Base-by-base conservation (phyloP, 495 filamentous ascomycete species). In the Extremus antarcticus region DNA sequence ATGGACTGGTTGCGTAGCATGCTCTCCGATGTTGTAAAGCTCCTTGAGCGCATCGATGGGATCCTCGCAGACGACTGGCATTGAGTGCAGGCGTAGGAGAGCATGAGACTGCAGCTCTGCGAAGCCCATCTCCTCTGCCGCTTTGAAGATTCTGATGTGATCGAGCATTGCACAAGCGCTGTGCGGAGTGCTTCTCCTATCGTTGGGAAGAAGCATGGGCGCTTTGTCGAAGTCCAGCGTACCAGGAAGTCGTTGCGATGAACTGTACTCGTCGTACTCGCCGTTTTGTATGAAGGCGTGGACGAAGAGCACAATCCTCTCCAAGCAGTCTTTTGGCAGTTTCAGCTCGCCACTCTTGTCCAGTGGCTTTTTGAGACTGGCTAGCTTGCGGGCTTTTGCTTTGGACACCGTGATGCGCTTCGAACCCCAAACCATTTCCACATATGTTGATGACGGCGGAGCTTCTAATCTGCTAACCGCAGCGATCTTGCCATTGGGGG, bases 391-490 rank as follows among this genome's bases (percentile, higher is more conserved):
- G 1, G 32, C 13, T 17, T 48, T 32, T 20, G 58, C 47, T 0
- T 55, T 49, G 15, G 45, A 46, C 19, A 62, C 47, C 46, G 55
- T 62, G 38, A 62, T 51, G 1, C 55, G 50, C 46, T 52, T 62
- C 8, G 46, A 50, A 20, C 49, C 51, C 55, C 55, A 62, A 38
- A 62, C 49, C 22, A 58, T 40, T 47, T 62, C 59, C 10, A 58
- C 43, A 38, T 58, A 62, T 10, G 39, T 53, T 8, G 39, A 39
- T 21, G 59, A 57, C 20, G 59, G 55, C 22, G 59, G 54, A 24
- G 43, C 54, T 17, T 51, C 50, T 3, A 58, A 4, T 17, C 59
- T 25, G 40, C 58, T 22, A 8, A 58, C 22, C 3, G 32, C 32
- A 15, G 13, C 46, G 10, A 57, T 25, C 19, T 35, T 24, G 4